A percentile compares a stretch with the other conserved stretches of the same genome.
These are phyloP conservation scores for Neurospora hispaniola DNA, from an alignment of 495 filamentous ascomycete species.

Conservation along the genomic window DNA sequence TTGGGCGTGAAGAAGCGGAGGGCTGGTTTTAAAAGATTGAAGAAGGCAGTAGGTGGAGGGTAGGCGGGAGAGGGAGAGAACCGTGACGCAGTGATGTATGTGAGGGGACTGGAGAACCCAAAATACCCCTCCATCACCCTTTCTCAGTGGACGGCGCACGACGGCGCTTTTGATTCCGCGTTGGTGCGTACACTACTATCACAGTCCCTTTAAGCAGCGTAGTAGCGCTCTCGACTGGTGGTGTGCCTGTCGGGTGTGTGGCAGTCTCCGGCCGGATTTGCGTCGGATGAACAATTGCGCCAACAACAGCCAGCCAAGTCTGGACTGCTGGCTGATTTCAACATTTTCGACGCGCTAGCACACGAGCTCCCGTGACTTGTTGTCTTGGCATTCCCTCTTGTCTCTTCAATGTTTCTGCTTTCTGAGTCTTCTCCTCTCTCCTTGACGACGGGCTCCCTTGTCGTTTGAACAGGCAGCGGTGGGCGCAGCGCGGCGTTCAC, in stretches of 20 bases:
- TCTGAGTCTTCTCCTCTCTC: neutral
- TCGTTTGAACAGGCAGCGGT: neutral
- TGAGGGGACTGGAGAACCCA: neutral
- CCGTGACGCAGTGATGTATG: neutral
- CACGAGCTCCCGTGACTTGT: constrained; percentile 25
- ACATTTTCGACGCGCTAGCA: constrained; percentile 17
- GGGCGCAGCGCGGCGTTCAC: neutral
- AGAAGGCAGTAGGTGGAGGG: neutral
- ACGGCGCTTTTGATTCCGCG: neutral
- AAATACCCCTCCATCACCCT: neutral
- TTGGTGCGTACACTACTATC: neutral
- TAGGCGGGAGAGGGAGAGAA: neutral
- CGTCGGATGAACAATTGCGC: constrained; percentile 1
- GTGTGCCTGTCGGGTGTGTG: neutral
- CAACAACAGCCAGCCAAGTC: constrained; percentile 9
- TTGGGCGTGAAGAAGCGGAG: neutral
- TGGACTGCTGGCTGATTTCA: constrained; percentile 4
- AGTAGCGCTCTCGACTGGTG: neutral
- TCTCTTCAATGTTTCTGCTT: neutral
- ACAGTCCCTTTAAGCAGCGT: neutral
- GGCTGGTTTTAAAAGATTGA: neutral
- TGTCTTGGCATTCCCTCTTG: neutral
- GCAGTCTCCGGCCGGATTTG: neutral
- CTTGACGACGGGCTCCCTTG: neutral
- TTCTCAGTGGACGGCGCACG: neutral